Conservation (phyloP, 2,329 filamentous ascomycete genomes). For the Xylaria sp. region DNA sequence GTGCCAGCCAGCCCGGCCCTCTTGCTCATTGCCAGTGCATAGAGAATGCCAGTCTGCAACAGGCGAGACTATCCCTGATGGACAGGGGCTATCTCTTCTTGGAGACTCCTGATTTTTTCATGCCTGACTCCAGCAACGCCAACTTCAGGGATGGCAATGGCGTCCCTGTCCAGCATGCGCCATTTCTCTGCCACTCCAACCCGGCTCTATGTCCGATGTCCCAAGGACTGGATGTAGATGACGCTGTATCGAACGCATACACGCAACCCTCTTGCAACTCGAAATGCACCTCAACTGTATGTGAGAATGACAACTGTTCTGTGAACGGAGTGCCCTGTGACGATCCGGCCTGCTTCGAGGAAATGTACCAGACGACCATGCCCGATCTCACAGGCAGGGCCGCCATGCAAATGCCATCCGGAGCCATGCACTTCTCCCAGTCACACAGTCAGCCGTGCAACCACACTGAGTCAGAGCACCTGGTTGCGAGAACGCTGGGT, state of each 20-base stretch:
- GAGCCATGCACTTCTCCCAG: neutral
- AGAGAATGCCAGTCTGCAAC: conserved; percentile 2
- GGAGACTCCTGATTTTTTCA: neutral
- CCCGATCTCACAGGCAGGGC: conserved; percentile 1
- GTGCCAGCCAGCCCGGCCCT: neutral
- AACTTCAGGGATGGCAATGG: conserved; percentile 5
- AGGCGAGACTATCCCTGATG: neutral
- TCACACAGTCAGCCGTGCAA: conserved; percentile 24
- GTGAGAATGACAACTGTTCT: conserved; percentile 29
- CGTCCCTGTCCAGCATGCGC: conserved; percentile 5
- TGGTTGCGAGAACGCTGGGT: conserved; percentile 28
- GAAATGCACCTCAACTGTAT: conserved; percentile 27
- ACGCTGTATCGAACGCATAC: conserved; percentile 22
- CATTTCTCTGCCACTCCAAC: conserved; percentile 14
- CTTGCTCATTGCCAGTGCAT: conserved; percentile 14
- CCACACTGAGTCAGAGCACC: conserved; percentile 31
- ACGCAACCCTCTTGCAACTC: conserved; percentile 21
- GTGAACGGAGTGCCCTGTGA: conserved; percentile 27
- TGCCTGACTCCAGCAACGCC: neutral
- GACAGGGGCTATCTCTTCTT: neutral
- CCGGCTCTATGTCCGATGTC: conserved; percentile 14
- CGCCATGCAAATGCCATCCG: neutral
- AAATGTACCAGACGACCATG: conserved; percentile 2
- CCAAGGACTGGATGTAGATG: conserved; percentile 17
- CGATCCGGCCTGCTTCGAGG: conserved; percentile 25